phyloP scores from a whole-genome alignment of 2,329 filamentous ascomycete genomes.

The Fusarium aywerte region DNA sequence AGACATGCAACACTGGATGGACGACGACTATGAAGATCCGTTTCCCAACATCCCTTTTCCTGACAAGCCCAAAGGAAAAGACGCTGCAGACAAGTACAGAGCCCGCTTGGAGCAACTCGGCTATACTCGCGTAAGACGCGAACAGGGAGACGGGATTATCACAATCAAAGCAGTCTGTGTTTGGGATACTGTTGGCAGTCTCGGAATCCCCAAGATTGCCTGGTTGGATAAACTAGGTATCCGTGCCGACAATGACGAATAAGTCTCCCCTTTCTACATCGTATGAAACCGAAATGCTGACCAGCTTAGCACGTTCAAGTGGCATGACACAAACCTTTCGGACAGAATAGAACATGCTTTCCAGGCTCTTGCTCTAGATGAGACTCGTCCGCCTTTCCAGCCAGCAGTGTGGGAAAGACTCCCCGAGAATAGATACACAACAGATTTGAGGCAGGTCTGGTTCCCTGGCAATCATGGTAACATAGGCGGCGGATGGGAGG shows the following conservation, averaged over 20 bases:
- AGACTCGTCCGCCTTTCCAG: conserved; percentile 64
- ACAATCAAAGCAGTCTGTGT: conserved; percentile 60
- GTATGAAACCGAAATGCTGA: conserved; percentile 43
- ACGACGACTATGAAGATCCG: conserved; percentile 57
- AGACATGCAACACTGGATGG: conserved; percentile 65
- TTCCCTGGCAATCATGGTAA: conserved; percentile 79
- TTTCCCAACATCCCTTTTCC: conserved; percentile 60
- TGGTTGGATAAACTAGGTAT: conserved; percentile 61
- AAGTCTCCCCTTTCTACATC: conserved; percentile 47
- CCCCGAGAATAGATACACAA: conserved; percentile 51
- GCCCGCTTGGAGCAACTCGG: conserved; percentile 57
- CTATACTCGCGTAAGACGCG: conserved; percentile 57
- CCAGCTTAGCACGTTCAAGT: conserved; percentile 56
- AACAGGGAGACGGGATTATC: conserved; percentile 57
- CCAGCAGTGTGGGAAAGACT: conserved; percentile 66
- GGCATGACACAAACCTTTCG: conserved; percentile 65
- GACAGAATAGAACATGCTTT: conserved; percentile 67
- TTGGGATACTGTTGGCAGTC: conserved; percentile 58
- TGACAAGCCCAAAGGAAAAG: conserved; percentile 59
- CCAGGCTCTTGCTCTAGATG: conserved; percentile 68
- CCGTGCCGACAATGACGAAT: conserved; percentile 58
- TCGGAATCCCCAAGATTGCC: conserved; percentile 58
- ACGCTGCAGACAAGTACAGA: conserved; percentile 57
- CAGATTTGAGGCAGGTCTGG: conserved; percentile 65
- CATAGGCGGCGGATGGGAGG: conserved; percentile 73